Conservation (phyloP, 805 yeast genomes). For the Nakazawaea siamensis region DNA sequence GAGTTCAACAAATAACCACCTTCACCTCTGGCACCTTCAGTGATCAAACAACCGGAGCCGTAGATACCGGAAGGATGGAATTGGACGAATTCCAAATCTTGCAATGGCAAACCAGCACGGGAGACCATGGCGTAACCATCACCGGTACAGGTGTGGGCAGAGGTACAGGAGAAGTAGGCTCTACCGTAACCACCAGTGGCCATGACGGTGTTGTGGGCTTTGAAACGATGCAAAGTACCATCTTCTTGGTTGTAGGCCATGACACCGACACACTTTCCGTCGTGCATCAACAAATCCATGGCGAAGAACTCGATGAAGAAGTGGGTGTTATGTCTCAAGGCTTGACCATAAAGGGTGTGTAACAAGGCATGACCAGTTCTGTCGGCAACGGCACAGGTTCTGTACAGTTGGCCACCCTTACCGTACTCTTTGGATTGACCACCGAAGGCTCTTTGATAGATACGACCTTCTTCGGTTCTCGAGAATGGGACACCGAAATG, state of each 20-base stretch:
- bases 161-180: constrained; percentile 97
- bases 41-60: constrained; percentile 97
- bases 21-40: constrained; percentile 99
- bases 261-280: constrained; percentile 94
- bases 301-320: constrained; percentile 98
- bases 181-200: constrained; percentile 99
- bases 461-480: constrained; percentile 92
- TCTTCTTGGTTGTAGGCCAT: constrained; percentile 98
- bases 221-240: constrained; percentile 96
- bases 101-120: constrained; percentile 96
- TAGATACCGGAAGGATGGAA: constrained; percentile 99
- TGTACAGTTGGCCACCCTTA: constrained; percentile 98
- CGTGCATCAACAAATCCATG: constrained; percentile 85
- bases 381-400: constrained; percentile 99
- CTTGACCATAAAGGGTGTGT: constrained; percentile 94
- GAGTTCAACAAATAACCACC: constrained; percentile 96
- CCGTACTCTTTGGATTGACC: constrained; percentile 95
- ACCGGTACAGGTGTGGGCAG: constrained; percentile 99
- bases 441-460: constrained; percentile 98
- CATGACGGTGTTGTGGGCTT: constrained; percentile 91
- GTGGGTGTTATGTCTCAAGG: constrained; percentile 93
- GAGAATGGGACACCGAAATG: constrained; percentile 98
- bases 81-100: constrained; percentile 95
- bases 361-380: constrained; percentile 97
- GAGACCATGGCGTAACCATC: constrained; percentile 98